These are phyloP conservation scores for Saccharomycopsis olivae DNA, from an alignment of 805 yeast genomes.

Conservation along the genomic window DNA sequence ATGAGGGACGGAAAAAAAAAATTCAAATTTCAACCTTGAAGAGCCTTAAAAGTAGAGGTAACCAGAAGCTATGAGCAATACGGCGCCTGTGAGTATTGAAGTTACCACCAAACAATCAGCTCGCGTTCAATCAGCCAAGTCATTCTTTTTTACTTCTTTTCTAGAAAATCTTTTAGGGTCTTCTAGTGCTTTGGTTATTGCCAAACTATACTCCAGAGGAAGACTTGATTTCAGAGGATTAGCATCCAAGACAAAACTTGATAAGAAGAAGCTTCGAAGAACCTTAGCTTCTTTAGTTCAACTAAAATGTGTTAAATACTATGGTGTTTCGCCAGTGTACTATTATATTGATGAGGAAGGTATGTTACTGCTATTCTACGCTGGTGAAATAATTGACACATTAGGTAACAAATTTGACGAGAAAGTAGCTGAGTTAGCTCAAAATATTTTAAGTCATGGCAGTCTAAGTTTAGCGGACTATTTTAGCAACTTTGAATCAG, in stretches of 20 bases:
- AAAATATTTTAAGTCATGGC: slow-evolving; percentile 62
- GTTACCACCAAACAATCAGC: too few species aligned
- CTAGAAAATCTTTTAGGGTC: slow-evolving; percentile 12
- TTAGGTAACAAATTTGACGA: slow-evolving; percentile 36
- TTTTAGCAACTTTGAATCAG: slow-evolving; percentile 23
- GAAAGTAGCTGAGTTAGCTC: slow-evolving; percentile 47
- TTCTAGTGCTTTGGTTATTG: slow-evolving; percentile 8
- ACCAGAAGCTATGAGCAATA: too few species aligned
- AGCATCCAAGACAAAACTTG: slow-evolving; percentile 19
- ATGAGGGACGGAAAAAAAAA: too few species aligned
- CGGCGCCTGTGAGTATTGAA: too few species aligned
- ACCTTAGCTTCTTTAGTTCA: slow-evolving; percentile 71
- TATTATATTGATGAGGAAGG: slow-evolving; percentile 61
- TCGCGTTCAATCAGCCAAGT: slow-evolving; percentile 13
- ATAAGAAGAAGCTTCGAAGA: slow-evolving; percentile 38
- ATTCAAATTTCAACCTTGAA: too few species aligned
- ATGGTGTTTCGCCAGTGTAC: slow-evolving; percentile 33
- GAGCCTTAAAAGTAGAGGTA: too few species aligned
- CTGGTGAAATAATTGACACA: slow-evolving; percentile 62
- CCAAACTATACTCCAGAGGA: slow-evolving; percentile 13
- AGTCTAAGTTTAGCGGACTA: slow-evolving; percentile 50
- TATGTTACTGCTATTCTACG: slow-evolving; percentile 49
- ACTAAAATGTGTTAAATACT: slow-evolving; percentile 60
- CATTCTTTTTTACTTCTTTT: slow-evolving; percentile 13
- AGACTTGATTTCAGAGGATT: slow-evolving; percentile 10